Conservation (phyloP, 1,284 basidiomycete species). For the Exobasidium cylindrosporum region DNA sequence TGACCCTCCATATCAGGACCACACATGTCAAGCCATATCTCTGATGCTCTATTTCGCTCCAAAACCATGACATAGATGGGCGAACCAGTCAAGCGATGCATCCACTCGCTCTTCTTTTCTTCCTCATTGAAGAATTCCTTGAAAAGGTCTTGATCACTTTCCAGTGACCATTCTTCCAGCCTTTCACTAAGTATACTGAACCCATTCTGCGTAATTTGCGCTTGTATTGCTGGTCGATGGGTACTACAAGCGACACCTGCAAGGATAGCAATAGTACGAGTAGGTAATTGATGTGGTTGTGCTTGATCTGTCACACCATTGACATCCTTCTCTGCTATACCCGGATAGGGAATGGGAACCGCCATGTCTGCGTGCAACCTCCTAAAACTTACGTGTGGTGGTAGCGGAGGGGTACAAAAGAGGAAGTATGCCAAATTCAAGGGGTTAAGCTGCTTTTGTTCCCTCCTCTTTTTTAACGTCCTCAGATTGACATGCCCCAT, state of each 20-base stretch:
- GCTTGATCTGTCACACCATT: neutral
- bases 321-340: too few species aligned
- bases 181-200: conserved; percentile 30
- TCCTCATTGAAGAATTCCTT: conserved; percentile 25
- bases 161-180: conserved; percentile 17
- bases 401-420: too few species aligned
- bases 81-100: conserved; percentile 23
- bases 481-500: too few species aligned
- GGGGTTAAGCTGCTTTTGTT: too few species aligned
- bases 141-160: conserved; percentile 33
- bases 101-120: conserved; percentile 21
- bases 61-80: conserved; percentile 27
- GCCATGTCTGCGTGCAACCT: too few species aligned
- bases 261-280: conserved; percentile 25
- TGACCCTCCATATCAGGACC: conserved; percentile 11
- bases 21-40: conserved; percentile 20
- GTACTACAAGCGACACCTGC: conserved; percentile 18
- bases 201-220: conserved; percentile 16
- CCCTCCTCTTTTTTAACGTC: too few species aligned
- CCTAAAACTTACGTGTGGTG: too few species aligned
- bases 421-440: too few species aligned
- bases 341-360: neutral
- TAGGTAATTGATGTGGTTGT: neutral
- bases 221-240: conserved; percentile 25
- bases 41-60: conserved; percentile 16